Evolutionary conservation across 148 eudicot species (phyloP).

Genomic region (Cornus florida): DNA sequence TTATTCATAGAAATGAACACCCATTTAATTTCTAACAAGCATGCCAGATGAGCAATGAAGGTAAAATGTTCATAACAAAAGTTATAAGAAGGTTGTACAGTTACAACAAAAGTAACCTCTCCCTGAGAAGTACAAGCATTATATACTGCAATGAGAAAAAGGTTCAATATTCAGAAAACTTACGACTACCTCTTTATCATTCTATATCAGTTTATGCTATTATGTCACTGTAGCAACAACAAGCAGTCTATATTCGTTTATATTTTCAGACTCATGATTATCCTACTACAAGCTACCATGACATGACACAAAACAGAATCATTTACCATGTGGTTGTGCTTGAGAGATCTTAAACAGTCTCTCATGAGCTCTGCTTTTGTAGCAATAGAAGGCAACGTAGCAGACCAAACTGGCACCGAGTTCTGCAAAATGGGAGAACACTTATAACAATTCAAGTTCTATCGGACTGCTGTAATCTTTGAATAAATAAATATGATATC

Average conservation of each 20-base stretch:
- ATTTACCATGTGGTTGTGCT: constrained; percentile 73
- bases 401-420: constrained; percentile 23
- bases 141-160: not conserved
- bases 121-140: not conserved
- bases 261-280: no score
- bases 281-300: constrained; percentile 6
- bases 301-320: no score
- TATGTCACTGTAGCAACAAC: no score
- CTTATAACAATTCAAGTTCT: not conserved
- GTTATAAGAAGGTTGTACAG: not conserved
- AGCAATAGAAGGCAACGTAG: constrained; percentile 14
- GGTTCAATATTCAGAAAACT: not conserved
- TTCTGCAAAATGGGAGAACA: constrained; percentile 19
- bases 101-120: not conserved
- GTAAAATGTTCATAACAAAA: not conserved
- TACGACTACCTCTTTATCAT: not conserved
- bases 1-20: no score
- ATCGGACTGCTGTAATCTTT: not conserved
- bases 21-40: no score
- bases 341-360: constrained; percentile 69
- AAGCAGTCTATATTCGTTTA: no score
- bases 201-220: no score
- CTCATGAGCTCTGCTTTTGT: constrained; percentile 49
- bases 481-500: not conserved
- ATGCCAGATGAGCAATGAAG: not conserved